Percentiles rank a stretch among this genome's conserved stretches.
phyloP scores from a whole-genome alignment of 2,329 filamentous ascomycete genomes.

The Diaporthe eres region DNA sequence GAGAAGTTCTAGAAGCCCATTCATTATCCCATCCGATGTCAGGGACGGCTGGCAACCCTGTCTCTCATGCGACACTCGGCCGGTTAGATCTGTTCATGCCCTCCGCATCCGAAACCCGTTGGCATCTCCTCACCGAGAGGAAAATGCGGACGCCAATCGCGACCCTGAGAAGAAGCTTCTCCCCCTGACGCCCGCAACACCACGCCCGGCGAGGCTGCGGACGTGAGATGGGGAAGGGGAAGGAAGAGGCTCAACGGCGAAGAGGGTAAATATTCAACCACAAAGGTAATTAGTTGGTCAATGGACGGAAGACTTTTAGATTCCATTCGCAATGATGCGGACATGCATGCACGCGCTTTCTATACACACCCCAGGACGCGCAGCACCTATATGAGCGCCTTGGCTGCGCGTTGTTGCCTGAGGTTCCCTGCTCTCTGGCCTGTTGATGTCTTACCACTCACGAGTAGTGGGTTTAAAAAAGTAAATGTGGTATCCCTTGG shows the following conservation, averaged over 20 bases:
- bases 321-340: conserved; percentile 28
- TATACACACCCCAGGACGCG: conserved; percentile 24
- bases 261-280: no score
- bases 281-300: neutral
- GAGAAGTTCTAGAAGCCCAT: conserved; percentile 12
- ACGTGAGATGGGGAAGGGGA: neutral
- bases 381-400: neutral
- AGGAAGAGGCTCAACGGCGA: neutral
- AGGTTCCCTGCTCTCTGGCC: conserved; percentile 2
- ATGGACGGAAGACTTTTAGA: conserved; percentile 9
- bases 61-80: conserved; percentile 24
- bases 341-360: conserved; percentile 16
- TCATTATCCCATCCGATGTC: neutral
- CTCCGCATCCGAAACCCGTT: conserved; percentile 22
- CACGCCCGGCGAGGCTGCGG: neutral
- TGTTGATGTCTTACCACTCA: conserved; percentile 12
- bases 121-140: conserved; percentile 1
- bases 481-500: conserved; percentile 34
- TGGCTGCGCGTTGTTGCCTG: neutral
- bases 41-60: neutral
- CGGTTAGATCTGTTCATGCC: conserved; percentile 19
- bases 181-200: conserved; percentile 9
- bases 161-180: neutral
- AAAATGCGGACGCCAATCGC: conserved; percentile 2
- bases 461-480: neutral